phyloP scores from a whole-genome alignment of 805 yeast genomes.

The Metschnikowia lochheadii region DNA sequence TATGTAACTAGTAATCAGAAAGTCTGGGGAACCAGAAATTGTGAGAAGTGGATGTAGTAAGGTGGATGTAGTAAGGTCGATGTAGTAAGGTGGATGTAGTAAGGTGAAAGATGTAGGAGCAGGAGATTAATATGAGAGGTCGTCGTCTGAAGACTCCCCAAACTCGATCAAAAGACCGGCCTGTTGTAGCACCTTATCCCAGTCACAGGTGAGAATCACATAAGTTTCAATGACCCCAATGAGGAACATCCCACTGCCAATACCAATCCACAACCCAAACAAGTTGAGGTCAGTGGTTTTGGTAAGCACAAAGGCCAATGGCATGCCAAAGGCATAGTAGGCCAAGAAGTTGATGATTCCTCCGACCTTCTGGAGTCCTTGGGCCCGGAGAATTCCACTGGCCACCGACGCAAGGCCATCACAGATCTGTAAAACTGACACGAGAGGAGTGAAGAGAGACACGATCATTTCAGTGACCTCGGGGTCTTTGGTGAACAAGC shows the following conservation, averaged over 20 bases:
- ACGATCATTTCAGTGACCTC: conserved; percentile 53
- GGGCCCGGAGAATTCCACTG: conserved; percentile 70
- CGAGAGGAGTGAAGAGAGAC: conserved; percentile 52
- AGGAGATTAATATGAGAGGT: not conserved
- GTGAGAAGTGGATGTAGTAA: not conserved
- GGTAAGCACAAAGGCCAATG: conserved; percentile 59
- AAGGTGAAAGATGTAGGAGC: not conserved
- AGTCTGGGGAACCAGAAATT: not conserved
- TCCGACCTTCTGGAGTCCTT: conserved; percentile 72
- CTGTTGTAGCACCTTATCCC: conserved; percentile 44
- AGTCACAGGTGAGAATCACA: conserved; percentile 47
- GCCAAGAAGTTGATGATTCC: conserved; percentile 65
- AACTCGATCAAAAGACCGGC: conserved; percentile 26
- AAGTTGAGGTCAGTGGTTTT: conserved; percentile 41
- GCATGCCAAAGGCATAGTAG: conserved; percentile 69
- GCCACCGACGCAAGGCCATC: conserved; percentile 72
- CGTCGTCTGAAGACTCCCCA: conserved; percentile 12
- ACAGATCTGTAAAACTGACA: conserved; percentile 60
- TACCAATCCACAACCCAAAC: conserved; percentile 71
- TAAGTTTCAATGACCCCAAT: conserved; percentile 48
- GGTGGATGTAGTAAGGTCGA: not conserved
- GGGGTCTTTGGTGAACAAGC: conserved; percentile 57
- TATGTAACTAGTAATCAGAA: not conserved
- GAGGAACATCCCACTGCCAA: conserved; percentile 58
- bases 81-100: not conserved